Conservation (phyloP, 768 basidiomycete genomes). For the Cystobasidium tubakii region DNA sequence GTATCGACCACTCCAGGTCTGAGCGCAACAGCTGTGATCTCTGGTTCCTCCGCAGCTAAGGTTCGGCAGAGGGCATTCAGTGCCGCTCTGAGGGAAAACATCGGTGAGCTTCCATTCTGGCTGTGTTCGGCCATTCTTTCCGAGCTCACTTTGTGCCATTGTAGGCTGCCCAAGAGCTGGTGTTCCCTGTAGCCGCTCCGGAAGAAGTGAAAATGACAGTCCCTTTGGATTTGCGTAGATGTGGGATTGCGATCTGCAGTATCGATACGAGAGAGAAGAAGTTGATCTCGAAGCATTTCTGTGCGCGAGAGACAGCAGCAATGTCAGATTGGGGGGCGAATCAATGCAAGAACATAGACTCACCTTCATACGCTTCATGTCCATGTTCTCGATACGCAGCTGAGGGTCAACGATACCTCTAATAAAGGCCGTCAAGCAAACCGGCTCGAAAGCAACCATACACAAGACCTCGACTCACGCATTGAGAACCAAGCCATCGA, state of each 20-base stretch:
- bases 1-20: constrained; percentile 37
- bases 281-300: constrained; percentile 40
- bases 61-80: constrained; percentile 34
- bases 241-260: constrained; percentile 32
- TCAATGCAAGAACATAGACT: background rate
- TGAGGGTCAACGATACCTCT: constrained; percentile 25
- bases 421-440: background rate
- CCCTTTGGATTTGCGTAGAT: constrained; percentile 32
- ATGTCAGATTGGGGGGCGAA: too few relatives aligned
- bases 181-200: constrained; percentile 35
- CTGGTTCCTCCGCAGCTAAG: constrained; percentile 36
- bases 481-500: constrained; percentile 38
- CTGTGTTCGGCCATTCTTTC: background rate
- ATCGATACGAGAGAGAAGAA: constrained; percentile 40
- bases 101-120: background rate
- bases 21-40: constrained; percentile 33
- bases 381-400: constrained; percentile 29
- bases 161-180: constrained; percentile 34
- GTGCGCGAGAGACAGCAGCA: too few relatives aligned
- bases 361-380: constrained; percentile 25
- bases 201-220: constrained; percentile 35
- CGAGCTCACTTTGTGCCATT: constrained; percentile 20
- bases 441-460: background rate
- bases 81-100: constrained; percentile 28
- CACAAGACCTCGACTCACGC: background rate